Percentiles rank a stretch among this genome's conserved stretches.
phyloP scores from a whole-genome alignment of 805 yeast species.

The Yueomyces sp. region DNA sequence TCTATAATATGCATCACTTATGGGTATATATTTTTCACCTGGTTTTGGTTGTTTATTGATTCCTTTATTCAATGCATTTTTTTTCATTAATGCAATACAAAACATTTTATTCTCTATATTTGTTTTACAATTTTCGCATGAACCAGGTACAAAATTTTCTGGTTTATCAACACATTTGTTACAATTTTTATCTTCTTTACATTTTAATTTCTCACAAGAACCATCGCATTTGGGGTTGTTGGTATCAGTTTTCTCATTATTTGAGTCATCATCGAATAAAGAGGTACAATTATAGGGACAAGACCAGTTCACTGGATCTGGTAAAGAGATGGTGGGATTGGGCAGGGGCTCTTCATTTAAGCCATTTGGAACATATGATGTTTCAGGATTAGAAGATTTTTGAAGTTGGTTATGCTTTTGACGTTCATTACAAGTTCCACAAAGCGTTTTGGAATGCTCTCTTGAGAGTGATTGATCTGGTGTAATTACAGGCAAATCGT shows the following conservation, averaged over 20 bases:
- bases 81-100: not conserved
- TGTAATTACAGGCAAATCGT: too few relatives aligned
- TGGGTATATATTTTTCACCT: slow-evolving; percentile 45
- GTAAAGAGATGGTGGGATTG: not conserved
- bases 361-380: not conserved
- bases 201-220: not conserved
- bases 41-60: not conserved
- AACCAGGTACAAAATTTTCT: not conserved
- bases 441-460: too few relatives aligned
- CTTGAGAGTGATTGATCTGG: too few relatives aligned
- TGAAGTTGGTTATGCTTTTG: not conserved
- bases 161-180: not conserved
- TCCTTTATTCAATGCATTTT: not conserved
- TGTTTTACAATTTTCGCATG: not conserved
- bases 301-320: not conserved
- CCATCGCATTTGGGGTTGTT: not conserved
- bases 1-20: slow-evolving; percentile 82
- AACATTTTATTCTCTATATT: not conserved
- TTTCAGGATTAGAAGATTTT: not conserved
- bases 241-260: not conserved
- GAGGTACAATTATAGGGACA: slow-evolving; percentile 1
- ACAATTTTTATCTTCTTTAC: not conserved
- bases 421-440: not conserved
- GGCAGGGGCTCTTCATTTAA: not conserved
- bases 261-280: not conserved